Percentiles rank a stretch among this genome's conserved stretches.
These are phyloP conservation scores for Mycena epipterygia DNA, from an alignment of 768 basidiomycete genomes.

Conservation along the genomic window DNA sequence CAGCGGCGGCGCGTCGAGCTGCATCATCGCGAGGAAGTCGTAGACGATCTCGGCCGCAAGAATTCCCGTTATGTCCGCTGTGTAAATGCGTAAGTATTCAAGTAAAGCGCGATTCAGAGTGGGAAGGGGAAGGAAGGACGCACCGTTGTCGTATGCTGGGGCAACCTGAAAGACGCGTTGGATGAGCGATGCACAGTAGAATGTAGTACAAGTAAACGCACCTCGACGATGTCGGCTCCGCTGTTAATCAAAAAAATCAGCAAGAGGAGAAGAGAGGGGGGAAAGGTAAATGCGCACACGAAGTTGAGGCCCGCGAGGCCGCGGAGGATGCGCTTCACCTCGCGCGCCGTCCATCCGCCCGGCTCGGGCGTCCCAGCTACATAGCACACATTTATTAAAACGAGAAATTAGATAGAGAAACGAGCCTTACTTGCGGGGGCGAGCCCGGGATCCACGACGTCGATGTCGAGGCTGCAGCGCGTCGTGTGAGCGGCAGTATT, in stretches of 20 bases:
- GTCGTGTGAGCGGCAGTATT: not conserved
- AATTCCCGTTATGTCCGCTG: slow-evolving; percentile 54
- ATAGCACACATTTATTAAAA: not conserved
- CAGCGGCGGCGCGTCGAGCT: slow-evolving; percentile 40
- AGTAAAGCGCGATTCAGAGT: not conserved
- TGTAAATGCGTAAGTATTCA: too few species aligned
- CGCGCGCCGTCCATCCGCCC: slow-evolving; percentile 69
- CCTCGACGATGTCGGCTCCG: slow-evolving; percentile 66
- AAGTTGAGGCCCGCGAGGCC: slow-evolving; percentile 73
- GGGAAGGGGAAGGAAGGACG: not conserved
- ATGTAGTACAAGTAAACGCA: too few species aligned
- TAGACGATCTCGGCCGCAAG: slow-evolving; percentile 60
- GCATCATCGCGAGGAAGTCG: slow-evolving; percentile 58
- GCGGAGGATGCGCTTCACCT: slow-evolving; percentile 73
- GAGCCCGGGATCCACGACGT: slow-evolving; percentile 72
- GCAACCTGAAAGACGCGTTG: too few species aligned
- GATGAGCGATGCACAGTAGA: too few species aligned
- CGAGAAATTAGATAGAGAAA: not conserved
- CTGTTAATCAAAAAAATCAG: slow-evolving; percentile 38
- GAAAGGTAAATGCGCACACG: slow-evolving; percentile 57
- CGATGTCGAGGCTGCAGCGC: slow-evolving; percentile 65
- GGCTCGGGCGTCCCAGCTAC: slow-evolving; percentile 40
- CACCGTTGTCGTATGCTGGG: slow-evolving; percentile 68
- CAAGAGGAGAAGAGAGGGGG: not conserved
- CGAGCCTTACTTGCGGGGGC: slow-evolving; percentile 68